A percentile compares a stretch with the other conserved stretches of the same genome.
Evolutionary conservation across 306 rosid genomes (phyloP).

Genomic region (Quercus suber): DNA sequence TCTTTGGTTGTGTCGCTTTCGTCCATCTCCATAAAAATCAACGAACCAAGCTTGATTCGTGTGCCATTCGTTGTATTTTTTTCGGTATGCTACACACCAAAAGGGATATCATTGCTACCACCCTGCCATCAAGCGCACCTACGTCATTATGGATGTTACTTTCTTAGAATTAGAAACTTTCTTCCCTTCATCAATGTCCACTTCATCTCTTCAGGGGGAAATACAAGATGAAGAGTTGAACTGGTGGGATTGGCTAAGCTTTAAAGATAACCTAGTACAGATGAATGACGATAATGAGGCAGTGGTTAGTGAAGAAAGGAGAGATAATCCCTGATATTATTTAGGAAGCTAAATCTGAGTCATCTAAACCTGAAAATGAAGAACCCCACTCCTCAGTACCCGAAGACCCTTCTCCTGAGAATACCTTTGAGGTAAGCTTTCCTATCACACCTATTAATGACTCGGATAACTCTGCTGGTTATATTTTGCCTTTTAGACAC

Average conservation of each 20-base stretch:
- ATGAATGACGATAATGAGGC: not conserved
- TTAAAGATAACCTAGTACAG: not conserved
- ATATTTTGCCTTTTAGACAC: not conserved
- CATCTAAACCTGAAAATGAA: not conserved
- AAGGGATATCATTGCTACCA: not conserved
- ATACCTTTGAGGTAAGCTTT: not conserved
- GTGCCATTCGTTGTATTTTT: not conserved
- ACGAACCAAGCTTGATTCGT: too few relatives aligned
- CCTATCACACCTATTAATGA: too few relatives aligned
- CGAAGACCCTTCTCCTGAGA: not conserved
- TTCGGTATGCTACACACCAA: not conserved
- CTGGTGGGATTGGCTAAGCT: not conserved
- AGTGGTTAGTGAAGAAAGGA: not conserved
- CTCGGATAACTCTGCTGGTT: not conserved
- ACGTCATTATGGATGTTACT: not conserved
- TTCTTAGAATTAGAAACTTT: not conserved
- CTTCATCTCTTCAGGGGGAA: slow-evolving; percentile 22
- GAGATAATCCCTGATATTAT: not conserved
- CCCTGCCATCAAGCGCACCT: not conserved
- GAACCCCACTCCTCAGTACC: not conserved
- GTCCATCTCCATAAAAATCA: too few relatives aligned
- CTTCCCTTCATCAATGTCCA: not conserved
- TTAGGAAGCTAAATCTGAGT: not conserved
- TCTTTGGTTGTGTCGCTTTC: too few relatives aligned
- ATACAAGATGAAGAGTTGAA: not conserved